phyloP scores from a whole-genome alignment of 768 basidiomycete species.

The Lactarius trivialis region DNA sequence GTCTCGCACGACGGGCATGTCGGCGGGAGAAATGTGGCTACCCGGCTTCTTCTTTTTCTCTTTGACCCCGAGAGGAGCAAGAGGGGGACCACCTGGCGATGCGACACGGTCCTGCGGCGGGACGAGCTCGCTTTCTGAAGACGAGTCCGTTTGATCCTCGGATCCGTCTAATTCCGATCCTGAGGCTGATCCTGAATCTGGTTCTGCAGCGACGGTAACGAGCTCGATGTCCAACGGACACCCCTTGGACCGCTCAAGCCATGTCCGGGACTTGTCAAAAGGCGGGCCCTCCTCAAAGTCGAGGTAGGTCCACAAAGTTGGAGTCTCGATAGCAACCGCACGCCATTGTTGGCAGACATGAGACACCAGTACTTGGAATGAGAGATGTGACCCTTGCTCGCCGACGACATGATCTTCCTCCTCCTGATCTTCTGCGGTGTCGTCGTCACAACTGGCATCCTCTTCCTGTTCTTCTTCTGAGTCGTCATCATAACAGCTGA shows the following conservation, averaged over 20 bases:
- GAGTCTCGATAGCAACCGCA: constrained; percentile 44
- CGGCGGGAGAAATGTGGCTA: constrained; percentile 19
- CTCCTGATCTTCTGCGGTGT: no score
- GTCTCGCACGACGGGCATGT: constrained; percentile 28
- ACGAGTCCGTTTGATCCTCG: constrained; percentile 6
- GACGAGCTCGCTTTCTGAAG: constrained; percentile 5
- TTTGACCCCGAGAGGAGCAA: constrained; percentile 8
- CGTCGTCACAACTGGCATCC: no score
- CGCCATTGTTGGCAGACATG: no score
- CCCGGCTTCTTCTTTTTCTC: no score
- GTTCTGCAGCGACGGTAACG: constrained; percentile 27
- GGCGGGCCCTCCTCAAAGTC: constrained; percentile 36
- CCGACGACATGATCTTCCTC: no score
- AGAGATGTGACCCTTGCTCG: neutral
- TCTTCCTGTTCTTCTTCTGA: no score
- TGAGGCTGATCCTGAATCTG: no score
- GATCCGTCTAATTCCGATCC: constrained; percentile 14
- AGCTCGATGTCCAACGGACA: constrained; percentile 50
- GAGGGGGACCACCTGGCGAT: constrained; percentile 17
- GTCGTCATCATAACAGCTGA: no score
- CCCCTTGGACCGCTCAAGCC: constrained; percentile 48
- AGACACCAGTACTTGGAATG: no score
- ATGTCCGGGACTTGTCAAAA: constrained; percentile 38
- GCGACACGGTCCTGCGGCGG: constrained; percentile 18
- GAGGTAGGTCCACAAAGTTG: constrained; percentile 53